Percentiles rank a stretch among this genome's conserved stretches.
These are phyloP conservation scores for Fusarium transvaalense DNA, from an alignment of 2,329 filamentous ascomycete genomes.

Conservation along the genomic window DNA sequence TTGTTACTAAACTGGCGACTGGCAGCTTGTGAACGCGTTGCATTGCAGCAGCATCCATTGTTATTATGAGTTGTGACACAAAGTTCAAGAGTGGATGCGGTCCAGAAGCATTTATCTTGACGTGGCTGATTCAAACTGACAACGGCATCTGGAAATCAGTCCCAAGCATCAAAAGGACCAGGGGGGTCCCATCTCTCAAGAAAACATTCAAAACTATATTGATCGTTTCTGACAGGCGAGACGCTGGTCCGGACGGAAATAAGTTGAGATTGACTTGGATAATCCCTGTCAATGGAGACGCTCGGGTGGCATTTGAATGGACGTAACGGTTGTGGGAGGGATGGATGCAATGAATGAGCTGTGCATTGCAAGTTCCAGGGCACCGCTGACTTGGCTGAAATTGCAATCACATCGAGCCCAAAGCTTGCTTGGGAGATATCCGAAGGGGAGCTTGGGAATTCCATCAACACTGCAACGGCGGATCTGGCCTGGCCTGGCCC, in stretches of 20 bases:
- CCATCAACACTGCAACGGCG: slow-evolving; percentile 31
- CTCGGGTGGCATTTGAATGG: slow-evolving; percentile 37
- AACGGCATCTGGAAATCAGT: not conserved
- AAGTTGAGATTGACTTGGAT: slow-evolving; percentile 33
- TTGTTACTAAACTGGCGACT: slow-evolving; percentile 6
- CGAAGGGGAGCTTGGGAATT: slow-evolving; percentile 28
- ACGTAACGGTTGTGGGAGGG: slow-evolving; percentile 10
- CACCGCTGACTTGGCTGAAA: slow-evolving; percentile 38
- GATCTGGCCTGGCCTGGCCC: slow-evolving; percentile 16
- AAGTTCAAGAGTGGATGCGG: slow-evolving; percentile 20
- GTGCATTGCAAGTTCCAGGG: slow-evolving; percentile 35
- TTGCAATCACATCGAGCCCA: slow-evolving; percentile 37
- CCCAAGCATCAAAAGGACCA: slow-evolving; percentile 13
- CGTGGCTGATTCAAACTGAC: slow-evolving; percentile 11
- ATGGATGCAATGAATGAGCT: slow-evolving; percentile 39
- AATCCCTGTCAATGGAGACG: slow-evolving; percentile 34
- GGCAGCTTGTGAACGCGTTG: slow-evolving; percentile 10
- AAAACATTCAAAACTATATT: slow-evolving; percentile 13
- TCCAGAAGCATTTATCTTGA: not conserved
- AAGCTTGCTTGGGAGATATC: slow-evolving; percentile 24
- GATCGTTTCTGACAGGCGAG: slow-evolving; percentile 27
- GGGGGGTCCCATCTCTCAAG: slow-evolving; percentile 22
- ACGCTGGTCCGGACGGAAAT: slow-evolving; percentile 13
- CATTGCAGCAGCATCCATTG: slow-evolving; percentile 6
- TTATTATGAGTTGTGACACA: slow-evolving; percentile 33